Conservation (phyloP, 176 grass and related monocot genomes). For the Oryza longistaminata region DNA sequence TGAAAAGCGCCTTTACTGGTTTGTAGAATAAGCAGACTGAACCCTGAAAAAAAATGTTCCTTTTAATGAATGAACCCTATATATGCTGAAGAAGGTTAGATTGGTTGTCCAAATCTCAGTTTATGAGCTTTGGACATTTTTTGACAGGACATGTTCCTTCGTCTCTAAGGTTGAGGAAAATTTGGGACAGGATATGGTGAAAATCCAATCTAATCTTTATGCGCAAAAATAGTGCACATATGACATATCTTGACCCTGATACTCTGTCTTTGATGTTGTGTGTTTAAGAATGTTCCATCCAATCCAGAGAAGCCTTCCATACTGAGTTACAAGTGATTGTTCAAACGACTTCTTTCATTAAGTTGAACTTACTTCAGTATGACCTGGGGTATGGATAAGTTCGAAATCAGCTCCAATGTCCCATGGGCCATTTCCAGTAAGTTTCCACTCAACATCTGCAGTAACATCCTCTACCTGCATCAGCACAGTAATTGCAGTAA, state of each 20-base stretch:
- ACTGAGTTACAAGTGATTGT: not conserved
- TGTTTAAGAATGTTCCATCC: not conserved
- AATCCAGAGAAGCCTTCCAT: not conserved
- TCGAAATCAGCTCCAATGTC: slow-evolving; percentile 65
- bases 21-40: slow-evolving; percentile 82
- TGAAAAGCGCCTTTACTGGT: slow-evolving; percentile 61
- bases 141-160: not conserved
- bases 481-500: not conserved
- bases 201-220: too few relatives aligned
- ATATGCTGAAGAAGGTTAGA: not conserved
- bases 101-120: too few relatives aligned
- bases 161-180: not conserved
- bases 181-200: not conserved
- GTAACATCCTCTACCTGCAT: slow-evolving; percentile 61
- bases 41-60: slow-evolving; percentile 49
- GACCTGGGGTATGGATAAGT: slow-evolving; percentile 82
- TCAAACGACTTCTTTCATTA: not conserved
- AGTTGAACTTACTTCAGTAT: slow-evolving; percentile 59
- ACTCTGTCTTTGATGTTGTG: not conserved
- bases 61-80: not conserved
- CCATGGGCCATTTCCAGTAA: slow-evolving; percentile 84
- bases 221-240: too few relatives aligned
- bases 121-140: too few relatives aligned
- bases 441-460: slow-evolving; percentile 70
- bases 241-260: too few relatives aligned